A percentile compares a stretch with the other conserved stretches of the same genome.
These are phyloP conservation scores for Lenwebbia sp. DNA, from an alignment of 345 rosid genomes.

Conservation along the genomic window DNA sequence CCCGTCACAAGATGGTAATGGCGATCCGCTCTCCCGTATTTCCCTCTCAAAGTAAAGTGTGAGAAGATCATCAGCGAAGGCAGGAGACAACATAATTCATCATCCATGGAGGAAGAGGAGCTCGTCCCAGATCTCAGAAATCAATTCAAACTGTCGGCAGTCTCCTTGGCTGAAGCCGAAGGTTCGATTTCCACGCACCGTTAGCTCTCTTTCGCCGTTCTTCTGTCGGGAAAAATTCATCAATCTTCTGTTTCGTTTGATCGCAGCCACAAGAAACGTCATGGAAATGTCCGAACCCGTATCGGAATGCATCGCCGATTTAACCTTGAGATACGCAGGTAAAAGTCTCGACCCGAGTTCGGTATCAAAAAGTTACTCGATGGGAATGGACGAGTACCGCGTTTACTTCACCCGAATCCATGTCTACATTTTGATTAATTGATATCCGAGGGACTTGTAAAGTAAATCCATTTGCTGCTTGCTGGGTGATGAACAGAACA, in stretches of 20 bases:
- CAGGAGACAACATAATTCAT: neutral
- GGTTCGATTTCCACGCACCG: neutral
- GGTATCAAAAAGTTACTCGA: neutral
- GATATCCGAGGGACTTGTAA: neutral
- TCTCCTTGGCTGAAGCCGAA: neutral
- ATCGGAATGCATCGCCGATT: neutral
- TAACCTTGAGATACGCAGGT: conserved; percentile 6
- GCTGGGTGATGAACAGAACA: neutral
- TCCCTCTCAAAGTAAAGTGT: neutral
- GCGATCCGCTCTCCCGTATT: neutral
- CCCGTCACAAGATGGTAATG: neutral
- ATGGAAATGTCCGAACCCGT: neutral
- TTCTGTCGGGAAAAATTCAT: neutral
- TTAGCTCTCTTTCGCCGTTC: neutral
- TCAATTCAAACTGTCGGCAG: neutral
- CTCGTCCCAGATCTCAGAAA: neutral
- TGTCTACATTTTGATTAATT: neutral
- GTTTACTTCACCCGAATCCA: too few species aligned
- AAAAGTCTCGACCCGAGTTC: neutral
- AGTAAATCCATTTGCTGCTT: neutral
- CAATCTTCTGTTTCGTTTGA: neutral
- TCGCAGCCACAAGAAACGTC: neutral
- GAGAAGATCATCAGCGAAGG: neutral
- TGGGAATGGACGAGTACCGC: neutral
- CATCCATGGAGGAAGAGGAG: conserved; percentile 1